phyloP scores from a whole-genome alignment of 2,329 filamentous ascomycete species.

The Stachybotrys chartarum region DNA sequence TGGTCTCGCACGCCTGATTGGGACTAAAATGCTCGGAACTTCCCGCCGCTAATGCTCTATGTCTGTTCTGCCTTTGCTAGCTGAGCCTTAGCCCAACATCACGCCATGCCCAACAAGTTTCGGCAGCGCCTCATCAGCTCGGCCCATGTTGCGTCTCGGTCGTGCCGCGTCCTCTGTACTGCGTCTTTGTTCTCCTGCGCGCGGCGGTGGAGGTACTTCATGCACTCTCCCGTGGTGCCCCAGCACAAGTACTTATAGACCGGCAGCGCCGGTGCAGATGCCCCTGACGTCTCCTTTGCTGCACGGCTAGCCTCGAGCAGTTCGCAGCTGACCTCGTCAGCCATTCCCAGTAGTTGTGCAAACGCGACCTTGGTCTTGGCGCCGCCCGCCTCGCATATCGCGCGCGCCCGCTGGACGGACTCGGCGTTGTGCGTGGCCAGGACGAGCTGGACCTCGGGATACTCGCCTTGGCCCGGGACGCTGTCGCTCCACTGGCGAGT shows the following conservation, averaged over 20 bases:
- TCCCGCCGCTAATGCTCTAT: too few relatives aligned
- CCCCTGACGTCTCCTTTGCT: constrained; percentile 15
- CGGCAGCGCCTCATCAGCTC: constrained; percentile 53
- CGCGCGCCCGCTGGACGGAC: constrained; percentile 54
- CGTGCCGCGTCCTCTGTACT: constrained; percentile 53
- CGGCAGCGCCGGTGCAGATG: constrained; percentile 34
- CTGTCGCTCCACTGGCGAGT: constrained; percentile 37
- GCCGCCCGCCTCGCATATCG: constrained; percentile 37
- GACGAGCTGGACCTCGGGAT: constrained; percentile 57
- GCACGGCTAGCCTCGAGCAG: constrained; percentile 32
- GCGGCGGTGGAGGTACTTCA: constrained; percentile 66
- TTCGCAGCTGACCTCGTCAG: constrained; percentile 78
- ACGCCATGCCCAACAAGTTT: constrained; percentile 27
- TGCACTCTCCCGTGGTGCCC: constrained; percentile 70
- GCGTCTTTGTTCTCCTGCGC: constrained; percentile 68
- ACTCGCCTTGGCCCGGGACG: constrained; percentile 31
- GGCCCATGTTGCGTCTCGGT: constrained; percentile 53
- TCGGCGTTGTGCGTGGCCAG: constrained; percentile 78
- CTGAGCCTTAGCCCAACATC: not conserved
- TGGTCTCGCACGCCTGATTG: too few relatives aligned
- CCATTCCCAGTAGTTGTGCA: constrained; percentile 88
- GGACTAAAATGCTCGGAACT: too few relatives aligned
- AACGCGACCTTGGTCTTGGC: constrained; percentile 33
- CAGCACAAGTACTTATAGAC: constrained; percentile 67
- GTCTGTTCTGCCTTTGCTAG: not conserved